Evolutionary conservation across 75 land plant species (phyloP).

Genomic region (Sequoia sempervirens): DNA sequence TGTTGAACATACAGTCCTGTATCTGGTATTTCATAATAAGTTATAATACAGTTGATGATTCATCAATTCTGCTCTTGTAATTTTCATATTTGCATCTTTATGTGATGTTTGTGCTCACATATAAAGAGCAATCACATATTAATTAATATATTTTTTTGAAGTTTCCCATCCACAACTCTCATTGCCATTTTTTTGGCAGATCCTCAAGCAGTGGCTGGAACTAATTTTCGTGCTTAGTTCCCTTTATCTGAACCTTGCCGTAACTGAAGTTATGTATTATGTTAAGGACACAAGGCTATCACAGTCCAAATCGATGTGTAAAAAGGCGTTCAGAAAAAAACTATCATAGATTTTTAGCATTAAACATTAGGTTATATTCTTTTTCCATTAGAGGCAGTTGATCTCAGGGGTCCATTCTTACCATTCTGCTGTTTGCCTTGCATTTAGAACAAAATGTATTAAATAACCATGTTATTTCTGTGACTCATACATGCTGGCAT

Average conservation of each 20-base stretch:
- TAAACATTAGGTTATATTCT: background rate
- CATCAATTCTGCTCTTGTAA: background rate
- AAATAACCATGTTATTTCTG: background rate
- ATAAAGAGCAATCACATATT: background rate
- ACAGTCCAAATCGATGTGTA: no score
- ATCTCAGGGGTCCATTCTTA: background rate
- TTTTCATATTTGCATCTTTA: background rate
- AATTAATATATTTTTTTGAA: background rate
- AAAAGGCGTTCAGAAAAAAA: no score
- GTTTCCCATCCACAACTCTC: background rate
- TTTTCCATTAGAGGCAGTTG: background rate
- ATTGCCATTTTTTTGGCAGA: background rate
- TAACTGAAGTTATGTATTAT: background rate
- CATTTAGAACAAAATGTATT: background rate
- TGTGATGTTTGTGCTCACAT: background rate
- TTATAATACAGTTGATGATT: background rate
- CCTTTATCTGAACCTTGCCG: background rate
- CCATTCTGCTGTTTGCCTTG: background rate
- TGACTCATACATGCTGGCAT: background rate
- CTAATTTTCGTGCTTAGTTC: background rate
- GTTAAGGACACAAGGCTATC: no score
- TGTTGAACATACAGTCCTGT: background rate
- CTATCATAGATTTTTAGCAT: no score
- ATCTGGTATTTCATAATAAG: background rate
- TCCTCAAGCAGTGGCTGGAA: background rate